Evolutionary conservation across 1,139 yeast species (phyloP), one percentile per base, ranked within the genome.

Genomic region (Magnusiomyces suaveolens): DNA sequence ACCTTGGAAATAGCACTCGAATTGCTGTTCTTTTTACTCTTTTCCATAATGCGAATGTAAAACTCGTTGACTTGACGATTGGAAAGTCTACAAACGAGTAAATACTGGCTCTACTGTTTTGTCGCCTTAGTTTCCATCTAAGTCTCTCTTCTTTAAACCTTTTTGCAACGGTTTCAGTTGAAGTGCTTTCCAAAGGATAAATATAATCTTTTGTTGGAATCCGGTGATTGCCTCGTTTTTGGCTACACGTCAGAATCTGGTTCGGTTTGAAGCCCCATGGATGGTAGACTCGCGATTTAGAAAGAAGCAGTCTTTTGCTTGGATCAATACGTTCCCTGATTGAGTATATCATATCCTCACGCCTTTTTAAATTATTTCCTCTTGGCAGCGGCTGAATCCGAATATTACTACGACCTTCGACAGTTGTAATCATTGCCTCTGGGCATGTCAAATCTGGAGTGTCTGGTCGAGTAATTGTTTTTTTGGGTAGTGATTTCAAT

Each of bases 221-320:
- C 4, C 43, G 16, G 12, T 8, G 12, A 4, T 10, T 38, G 4
- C 43, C 43, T 16, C 43, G 43, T 38, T 38, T 8, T 18, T 38
- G 43, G 20, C 43, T 38, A 38, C 32, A 43, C 6, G 14, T 33
- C 26, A 20, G 21, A 12, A 47, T 3, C 18, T 32, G 23, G n/a
- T 47, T 43, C 8, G 41, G 24, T 2, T 21, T 32, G 18, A 47
- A 47, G 26, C 50, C 50, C 39, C 41, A 47, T 29, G 50, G 50
- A 47, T 20, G 43, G n/a, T 47, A 47, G 2, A 26, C 50, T 20
- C 50, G 23, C 12, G 50, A 47, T 36, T 33, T 47, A 16, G 50
- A 47, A 10, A 47, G 14, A 16, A 47, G 41, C 1, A 33, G 50
- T 10, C 50, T 32, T 6, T 24, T 16, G 2, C 25, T n/a, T 21